Evolutionary conservation across 225 moss, liverwort and hornwort species (phyloP).

Genomic region (Ulota crispa): DNA sequence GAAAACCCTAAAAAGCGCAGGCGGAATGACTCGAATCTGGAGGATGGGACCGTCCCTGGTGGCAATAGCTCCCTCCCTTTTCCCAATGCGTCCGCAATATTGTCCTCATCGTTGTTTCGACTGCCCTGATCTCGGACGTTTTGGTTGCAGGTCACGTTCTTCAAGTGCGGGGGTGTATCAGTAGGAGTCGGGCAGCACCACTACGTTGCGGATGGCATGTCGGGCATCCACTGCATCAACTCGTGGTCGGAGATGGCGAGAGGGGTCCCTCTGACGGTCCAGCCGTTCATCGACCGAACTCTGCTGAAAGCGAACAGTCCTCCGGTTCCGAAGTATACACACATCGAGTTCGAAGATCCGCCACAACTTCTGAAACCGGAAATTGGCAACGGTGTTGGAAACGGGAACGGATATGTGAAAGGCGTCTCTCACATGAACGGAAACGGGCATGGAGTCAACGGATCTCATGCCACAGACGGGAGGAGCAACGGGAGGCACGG

Average conservation of each 20-base stretch:
- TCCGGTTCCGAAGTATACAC: conserved; percentile 58
- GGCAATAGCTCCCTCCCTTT: neutral
- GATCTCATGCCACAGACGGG: neutral
- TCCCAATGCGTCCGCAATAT: neutral
- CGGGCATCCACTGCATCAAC: conserved; percentile 85
- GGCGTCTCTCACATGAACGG: neutral
- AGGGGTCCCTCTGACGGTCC: conserved; percentile 49
- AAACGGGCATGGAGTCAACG: neutral
- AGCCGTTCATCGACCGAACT: conserved; percentile 69
- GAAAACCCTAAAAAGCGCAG: no score
- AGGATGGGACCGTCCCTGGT: neutral
- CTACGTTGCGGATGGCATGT: conserved; percentile 82
- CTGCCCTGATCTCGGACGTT: neutral
- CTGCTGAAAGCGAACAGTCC: conserved; percentile 59
- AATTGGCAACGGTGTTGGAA: conserved; percentile 1
- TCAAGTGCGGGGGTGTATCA: conserved; percentile 74
- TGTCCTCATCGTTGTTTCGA: neutral
- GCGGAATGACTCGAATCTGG: neutral
- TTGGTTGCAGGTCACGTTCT: conserved; percentile 61
- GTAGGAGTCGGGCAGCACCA: conserved; percentile 93
- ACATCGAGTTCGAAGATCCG: conserved; percentile 69
- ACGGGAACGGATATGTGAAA: neutral
- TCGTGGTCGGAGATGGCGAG: conserved; percentile 71
- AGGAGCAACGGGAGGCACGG: neutral
- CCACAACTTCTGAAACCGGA: conserved; percentile 32